Percentiles rank a stretch among this genome's conserved stretches.
Evolutionary conservation across 495 filamentous ascomycete species (phyloP).

Genomic region (Hypoxylon trugodes): DNA sequence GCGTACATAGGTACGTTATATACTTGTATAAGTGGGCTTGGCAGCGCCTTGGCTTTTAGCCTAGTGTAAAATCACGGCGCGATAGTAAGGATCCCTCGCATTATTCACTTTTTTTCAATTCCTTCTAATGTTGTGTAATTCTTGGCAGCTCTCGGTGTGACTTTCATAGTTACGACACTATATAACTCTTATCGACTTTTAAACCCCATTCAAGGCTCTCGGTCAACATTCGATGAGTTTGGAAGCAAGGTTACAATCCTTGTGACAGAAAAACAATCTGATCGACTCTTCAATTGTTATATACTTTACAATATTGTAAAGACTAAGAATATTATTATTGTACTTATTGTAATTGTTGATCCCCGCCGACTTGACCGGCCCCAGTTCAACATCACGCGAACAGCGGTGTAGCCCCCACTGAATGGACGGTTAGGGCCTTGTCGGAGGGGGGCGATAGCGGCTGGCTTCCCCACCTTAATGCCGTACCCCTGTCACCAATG

Average conservation of each 20-base stretch:
- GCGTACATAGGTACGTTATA: background rate
- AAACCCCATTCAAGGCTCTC: background rate
- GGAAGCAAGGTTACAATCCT: too few relatives aligned
- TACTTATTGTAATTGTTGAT: too few relatives aligned
- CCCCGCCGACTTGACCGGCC: too few relatives aligned
- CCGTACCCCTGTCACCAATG: conserved; percentile 19
- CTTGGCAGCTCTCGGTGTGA: conserved; percentile 21
- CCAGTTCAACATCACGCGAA: conserved; percentile 26
- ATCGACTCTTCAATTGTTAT: too few relatives aligned
- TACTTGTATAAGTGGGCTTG: conserved; percentile 16
- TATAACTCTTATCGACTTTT: background rate
- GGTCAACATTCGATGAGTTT: too few relatives aligned
- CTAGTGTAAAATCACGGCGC: conserved; percentile 5
- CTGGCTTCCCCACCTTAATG: conserved; percentile 27
- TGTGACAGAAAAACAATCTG: too few relatives aligned
- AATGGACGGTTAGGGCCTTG: background rate
- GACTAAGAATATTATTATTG: too few relatives aligned
- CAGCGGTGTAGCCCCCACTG: conserved; percentile 35
- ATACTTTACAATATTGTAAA: too few relatives aligned
- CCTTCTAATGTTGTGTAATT: conserved; percentile 1
- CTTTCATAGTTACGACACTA: background rate
- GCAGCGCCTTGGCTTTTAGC: conserved; percentile 17
- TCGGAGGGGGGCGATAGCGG: conserved; percentile 20
- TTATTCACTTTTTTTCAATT: conserved; percentile 11
- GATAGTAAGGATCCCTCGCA: background rate